Conservation (phyloP, 176 grass and related monocot species). For the Bonia amplexicaulis region DNA sequence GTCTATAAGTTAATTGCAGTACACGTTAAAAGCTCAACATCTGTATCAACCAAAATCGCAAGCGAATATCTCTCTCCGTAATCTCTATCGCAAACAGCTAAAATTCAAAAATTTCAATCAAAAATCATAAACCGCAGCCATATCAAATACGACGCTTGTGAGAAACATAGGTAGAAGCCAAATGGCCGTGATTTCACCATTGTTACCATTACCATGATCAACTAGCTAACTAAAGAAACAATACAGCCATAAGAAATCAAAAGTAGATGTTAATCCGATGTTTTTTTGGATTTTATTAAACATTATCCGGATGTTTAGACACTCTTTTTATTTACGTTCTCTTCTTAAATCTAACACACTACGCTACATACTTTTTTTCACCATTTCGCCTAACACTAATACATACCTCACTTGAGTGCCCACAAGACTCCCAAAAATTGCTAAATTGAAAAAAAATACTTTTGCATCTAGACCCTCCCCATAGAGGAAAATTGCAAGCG, state of each 20-base stretch:
- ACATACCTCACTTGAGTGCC: conserved; percentile 12
- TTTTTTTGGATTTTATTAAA: no score
- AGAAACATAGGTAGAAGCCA: background rate
- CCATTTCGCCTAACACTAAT: background rate
- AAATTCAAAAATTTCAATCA: no score
- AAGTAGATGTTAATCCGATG: conserved; percentile 9
- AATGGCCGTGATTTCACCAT: background rate
- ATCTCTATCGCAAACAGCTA: no score
- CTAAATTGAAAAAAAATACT: background rate
- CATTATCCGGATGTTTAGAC: no score
- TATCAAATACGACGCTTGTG: background rate
- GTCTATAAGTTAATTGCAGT: no score
- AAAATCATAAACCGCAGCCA: no score
- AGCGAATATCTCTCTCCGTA: no score
- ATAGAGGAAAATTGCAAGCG: background rate
- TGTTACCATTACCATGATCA: background rate
- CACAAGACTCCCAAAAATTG: conserved; percentile 29
- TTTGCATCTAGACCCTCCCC: background rate
- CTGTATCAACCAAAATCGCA: no score
- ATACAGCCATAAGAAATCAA: background rate
- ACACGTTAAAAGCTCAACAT: no score
- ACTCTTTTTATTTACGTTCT: background rate
- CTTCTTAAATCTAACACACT: conserved; percentile 5
- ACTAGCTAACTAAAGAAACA: background rate
- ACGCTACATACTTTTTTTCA: background rate